A percentile compares a stretch with the other conserved stretches of the same genome.
These are phyloP conservation scores for Umbellularia californica DNA, from an alignment of 164 flowering plant species.

Conservation along the genomic window DNA sequence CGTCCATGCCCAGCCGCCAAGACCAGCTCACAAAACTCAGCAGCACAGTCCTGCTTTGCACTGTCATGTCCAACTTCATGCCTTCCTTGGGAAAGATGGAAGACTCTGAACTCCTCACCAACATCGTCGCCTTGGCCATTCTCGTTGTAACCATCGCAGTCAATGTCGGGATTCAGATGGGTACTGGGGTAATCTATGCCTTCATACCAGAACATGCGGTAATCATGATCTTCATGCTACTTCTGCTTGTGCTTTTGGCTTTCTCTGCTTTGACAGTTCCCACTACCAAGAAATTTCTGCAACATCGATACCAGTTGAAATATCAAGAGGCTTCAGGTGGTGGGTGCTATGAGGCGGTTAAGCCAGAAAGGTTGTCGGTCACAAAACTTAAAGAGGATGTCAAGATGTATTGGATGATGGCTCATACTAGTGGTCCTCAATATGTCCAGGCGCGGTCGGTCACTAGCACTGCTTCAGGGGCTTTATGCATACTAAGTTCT, in stretches of 20 bases:
- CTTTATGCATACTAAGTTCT: conserved; percentile 42
- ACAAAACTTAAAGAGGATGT: conserved; percentile 33
- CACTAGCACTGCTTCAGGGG: conserved; percentile 53
- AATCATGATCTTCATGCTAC: conserved; percentile 5
- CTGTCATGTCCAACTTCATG: conserved; percentile 7
- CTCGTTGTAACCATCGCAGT: conserved; percentile 3
- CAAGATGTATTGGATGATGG: conserved; percentile 60
- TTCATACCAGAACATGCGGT: conserved; percentile 8
- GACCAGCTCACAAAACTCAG: conserved; percentile 18
- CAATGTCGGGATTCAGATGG: conserved; percentile 10
- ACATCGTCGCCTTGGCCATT: conserved; percentile 7
- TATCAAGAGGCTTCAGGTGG: not conserved
- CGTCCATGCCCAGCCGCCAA: conserved; percentile 27
- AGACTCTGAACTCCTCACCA: not conserved
- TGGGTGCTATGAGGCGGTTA: not conserved
- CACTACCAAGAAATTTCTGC: conserved; percentile 3
- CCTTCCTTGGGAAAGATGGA: conserved; percentile 9
- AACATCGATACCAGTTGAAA: not conserved
- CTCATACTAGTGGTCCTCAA: conserved; percentile 57
- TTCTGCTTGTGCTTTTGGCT: conserved; percentile 4
- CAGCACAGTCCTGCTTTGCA: conserved; percentile 8
- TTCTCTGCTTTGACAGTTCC: conserved; percentile 9
- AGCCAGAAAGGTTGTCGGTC: conserved; percentile 1
- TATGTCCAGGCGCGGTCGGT: conserved; percentile 58
- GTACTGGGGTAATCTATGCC: conserved; percentile 8